Percentiles rank a stretch among this genome's conserved stretches.
phyloP scores from a whole-genome alignment of 2,329 filamentous ascomycete genomes.

The Colletotrichum magnum region DNA sequence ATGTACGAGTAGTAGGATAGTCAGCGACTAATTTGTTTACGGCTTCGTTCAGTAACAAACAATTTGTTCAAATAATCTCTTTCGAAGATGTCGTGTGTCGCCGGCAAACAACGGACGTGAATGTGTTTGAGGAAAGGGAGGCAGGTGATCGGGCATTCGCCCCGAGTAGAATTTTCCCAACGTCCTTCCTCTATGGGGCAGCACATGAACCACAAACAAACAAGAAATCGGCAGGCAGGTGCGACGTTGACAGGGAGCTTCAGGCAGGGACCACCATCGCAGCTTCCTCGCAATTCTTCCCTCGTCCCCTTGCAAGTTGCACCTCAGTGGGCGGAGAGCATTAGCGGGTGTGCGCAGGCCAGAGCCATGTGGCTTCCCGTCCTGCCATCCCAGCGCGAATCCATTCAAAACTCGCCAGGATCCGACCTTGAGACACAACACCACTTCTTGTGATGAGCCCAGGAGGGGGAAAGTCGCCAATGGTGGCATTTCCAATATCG shows the following conservation, averaged over 20 bases:
- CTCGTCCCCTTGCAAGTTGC: neutral
- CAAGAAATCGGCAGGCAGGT: constrained; percentile 32
- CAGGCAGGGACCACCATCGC: constrained; percentile 27
- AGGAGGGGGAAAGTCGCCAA: neutral
- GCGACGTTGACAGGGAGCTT: constrained; percentile 22
- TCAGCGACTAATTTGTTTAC: constrained; percentile 21
- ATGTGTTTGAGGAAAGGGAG: neutral
- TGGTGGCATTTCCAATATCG: constrained; percentile 19
- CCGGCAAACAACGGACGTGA: neutral
- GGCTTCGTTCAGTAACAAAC: neutral
- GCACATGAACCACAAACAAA: constrained; percentile 28
- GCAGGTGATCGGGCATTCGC: neutral
- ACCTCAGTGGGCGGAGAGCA: too few relatives aligned
- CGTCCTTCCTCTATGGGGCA: neutral
- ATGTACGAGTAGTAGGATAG: constrained; percentile 32
- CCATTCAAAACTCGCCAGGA: neutral
- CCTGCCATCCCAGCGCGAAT: constrained; percentile 12
- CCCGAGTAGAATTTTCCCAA: constrained; percentile 10
- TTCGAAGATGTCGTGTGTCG: neutral
- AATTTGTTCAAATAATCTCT: neutral
- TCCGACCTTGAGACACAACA: neutral
- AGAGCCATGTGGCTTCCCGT: constrained; percentile 31
- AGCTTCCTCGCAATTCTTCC: constrained; percentile 11
- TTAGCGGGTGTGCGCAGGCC: neutral
- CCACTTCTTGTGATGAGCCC: constrained; percentile 8